Conservation (phyloP, 306 rosid genomes). For the Trichosanthes truncata region DNA sequence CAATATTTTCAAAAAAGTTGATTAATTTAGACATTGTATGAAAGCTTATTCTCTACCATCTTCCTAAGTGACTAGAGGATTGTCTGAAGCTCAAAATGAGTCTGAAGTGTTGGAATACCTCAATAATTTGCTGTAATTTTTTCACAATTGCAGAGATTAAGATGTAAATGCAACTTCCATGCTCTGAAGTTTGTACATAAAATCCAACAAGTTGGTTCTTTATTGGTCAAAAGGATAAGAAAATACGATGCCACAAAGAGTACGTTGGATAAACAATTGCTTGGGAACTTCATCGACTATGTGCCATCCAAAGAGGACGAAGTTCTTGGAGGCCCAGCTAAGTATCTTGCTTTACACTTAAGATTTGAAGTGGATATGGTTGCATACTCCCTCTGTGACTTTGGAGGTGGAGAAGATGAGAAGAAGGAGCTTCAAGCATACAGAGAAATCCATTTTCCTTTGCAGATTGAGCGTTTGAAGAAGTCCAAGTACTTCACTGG, state of each 20-base stretch:
- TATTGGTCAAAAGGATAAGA: slow-evolving; percentile 66
- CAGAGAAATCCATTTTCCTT: slow-evolving; percentile 76
- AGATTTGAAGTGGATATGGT: slow-evolving; percentile 96
- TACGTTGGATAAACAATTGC: slow-evolving; percentile 56
- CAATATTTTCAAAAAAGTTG: not conserved
- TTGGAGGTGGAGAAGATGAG: slow-evolving; percentile 82
- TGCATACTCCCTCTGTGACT: slow-evolving; percentile 83
- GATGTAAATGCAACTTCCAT: slow-evolving; percentile 97
- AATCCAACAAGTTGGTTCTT: slow-evolving; percentile 65
- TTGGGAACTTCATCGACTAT: slow-evolving; percentile 54
- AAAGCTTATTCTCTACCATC: not conserved
- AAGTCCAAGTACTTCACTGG: slow-evolving; percentile 37
- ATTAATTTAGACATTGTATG: not conserved
- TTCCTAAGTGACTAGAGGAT: not conserved
- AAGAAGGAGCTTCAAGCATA: slow-evolving; percentile 70
- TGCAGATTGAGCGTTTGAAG: slow-evolving; percentile 77
- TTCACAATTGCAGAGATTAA: slow-evolving; percentile 46
- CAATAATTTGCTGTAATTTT: slow-evolving; percentile 5
- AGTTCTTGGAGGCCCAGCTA: slow-evolving; percentile 26
- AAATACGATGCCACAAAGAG: slow-evolving; percentile 36
- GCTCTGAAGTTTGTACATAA: slow-evolving; percentile 65
- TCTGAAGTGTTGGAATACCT: not conserved
- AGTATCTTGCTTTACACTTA: slow-evolving; percentile 85
- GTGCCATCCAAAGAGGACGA: slow-evolving; percentile 20
- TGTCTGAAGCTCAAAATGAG: not conserved